phyloP scores from a whole-genome alignment of 2,329 filamentous ascomycete species.

The Septoria linicola region DNA sequence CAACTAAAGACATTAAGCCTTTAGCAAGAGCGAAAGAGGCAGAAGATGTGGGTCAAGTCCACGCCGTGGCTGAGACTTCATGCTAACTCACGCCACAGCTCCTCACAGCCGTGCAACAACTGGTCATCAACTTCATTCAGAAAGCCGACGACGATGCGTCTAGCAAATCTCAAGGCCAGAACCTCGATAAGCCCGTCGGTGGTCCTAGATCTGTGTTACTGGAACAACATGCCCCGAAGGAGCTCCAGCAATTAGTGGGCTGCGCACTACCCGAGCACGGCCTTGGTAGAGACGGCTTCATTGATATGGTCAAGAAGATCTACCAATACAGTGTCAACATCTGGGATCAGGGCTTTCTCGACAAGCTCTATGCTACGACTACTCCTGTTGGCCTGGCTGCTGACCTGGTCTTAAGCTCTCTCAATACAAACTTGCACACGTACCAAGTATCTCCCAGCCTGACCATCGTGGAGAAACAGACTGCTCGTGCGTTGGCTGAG shows the following conservation, averaged over 20 bases:
- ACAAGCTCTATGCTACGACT: constrained; percentile 90
- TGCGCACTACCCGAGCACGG: constrained; percentile 40
- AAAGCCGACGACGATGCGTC: constrained; percentile 65
- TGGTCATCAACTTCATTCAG: constrained; percentile 69
- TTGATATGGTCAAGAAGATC: constrained; percentile 61
- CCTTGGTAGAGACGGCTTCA: constrained; percentile 45
- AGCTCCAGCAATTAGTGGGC: constrained; percentile 44
- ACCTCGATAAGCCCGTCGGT: constrained; percentile 64
- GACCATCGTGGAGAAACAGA: constrained; percentile 83
- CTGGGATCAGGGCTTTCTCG: constrained; percentile 96
- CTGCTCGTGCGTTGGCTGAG: constrained; percentile 67
- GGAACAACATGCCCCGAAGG: constrained; percentile 46
- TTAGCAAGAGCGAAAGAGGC: constrained; percentile 38
- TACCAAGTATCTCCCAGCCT: constrained; percentile 91
- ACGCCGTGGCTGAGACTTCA: not conserved
- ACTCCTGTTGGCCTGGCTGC: constrained; percentile 83
- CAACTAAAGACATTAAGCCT: constrained; percentile 12
- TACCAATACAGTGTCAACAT: constrained; percentile 91
- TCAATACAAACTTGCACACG: constrained; percentile 95
- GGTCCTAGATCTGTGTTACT: constrained; percentile 46
- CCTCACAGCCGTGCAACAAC: constrained; percentile 63
- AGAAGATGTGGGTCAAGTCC: constrained; percentile 35
- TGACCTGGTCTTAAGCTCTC: constrained; percentile 76
- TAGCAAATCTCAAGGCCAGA: constrained; percentile 55
- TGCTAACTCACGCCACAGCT: constrained; percentile 51